Base-by-base conservation (phyloP, 2,329 filamentous ascomycete genomes). In the Didymella pinodella region DNA sequence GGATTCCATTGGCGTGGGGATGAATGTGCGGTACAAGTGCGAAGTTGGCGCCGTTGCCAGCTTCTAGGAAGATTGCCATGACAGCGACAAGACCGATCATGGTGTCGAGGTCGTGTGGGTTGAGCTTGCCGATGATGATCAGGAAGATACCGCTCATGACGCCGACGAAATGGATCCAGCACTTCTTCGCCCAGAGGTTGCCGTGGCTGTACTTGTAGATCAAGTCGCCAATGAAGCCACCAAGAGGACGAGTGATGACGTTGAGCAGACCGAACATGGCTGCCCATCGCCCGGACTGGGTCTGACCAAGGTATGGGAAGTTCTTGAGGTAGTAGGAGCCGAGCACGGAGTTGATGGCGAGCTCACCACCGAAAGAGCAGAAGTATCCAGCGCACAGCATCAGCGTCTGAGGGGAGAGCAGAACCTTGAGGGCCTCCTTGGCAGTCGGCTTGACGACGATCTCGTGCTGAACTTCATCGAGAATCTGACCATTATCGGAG, bases 1-100 rank as follows among this genome's bases (percentile, higher is more conserved):
- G 84, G 55, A 87, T 82, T 76, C 92, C 93, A 76, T 96, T 97
- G 60, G 92, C 91, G 61, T 84, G 85, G 0, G 92, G 91, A 76
- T 93, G 90, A 1, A 96, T 89, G 73, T 97, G 93, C 3, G 93
- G 92, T 25, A 97, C 89, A 6, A 97, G 84, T 0, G 91, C 87
- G 77, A 95, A 97, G 79, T 91, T 95, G 40, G 91, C 88, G 0
- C 93, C 93, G 73, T 97, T 97, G 41, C 88, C 88, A 2, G 90
- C 91, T 75, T 96, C 92, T 43, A 93, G 79, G 80, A 96, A 96
- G 73, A 96, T 84, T 0, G 90, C 91, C 79, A 93, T 84, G 10
- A 91, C 84, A 1, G 89, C 88, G 8, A 96, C 80, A 6, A 97
- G 86, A 1, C 90, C 91, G 55, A 95, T 88, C 83, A 96, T 88